Evolutionary conservation across 257 asterid species (phyloP).

Genomic region (Nyctanthes arbortristis): DNA sequence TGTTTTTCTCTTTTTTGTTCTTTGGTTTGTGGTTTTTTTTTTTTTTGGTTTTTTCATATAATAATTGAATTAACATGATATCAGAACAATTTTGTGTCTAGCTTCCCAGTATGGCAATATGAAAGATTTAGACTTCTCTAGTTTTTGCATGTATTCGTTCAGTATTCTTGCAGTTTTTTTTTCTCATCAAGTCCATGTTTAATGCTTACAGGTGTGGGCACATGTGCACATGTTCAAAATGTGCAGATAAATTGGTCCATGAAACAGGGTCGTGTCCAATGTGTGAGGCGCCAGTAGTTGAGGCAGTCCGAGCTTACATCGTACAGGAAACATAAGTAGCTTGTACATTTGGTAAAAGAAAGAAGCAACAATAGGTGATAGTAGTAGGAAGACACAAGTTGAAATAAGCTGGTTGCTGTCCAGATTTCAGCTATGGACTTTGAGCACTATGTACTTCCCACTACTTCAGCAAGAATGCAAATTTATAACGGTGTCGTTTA

Average conservation of each 20-base stretch:
- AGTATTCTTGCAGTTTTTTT: not conserved
- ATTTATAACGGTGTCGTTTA: not conserved
- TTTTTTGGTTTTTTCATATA: not conserved
- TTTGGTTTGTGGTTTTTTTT: not conserved
- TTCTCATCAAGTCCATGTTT: not conserved
- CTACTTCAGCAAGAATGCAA: not conserved
- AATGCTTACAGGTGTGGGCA: conserved; percentile 71
- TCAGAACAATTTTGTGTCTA: not conserved
- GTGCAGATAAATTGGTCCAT: conserved; percentile 47
- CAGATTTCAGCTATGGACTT: conserved; percentile 13
- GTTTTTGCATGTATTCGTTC: not conserved
- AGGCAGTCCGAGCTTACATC: conserved; percentile 47
- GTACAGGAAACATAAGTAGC: conserved; percentile 14
- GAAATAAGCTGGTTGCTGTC: conserved; percentile 19
- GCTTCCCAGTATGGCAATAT: not conserved
- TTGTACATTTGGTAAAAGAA: not conserved
- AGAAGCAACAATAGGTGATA: not conserved
- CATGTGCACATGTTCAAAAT: conserved; percentile 77
- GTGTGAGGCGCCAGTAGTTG: conserved; percentile 52
- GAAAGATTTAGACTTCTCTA: conserved; percentile 1
- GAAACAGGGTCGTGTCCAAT: conserved; percentile 50
- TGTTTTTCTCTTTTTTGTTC: not conserved
- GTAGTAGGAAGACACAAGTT: conserved; percentile 3
- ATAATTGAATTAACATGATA: not conserved
- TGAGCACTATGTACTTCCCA: conserved; percentile 3